Percentiles rank a stretch among this genome's conserved stretches.
phyloP scores from a whole-genome alignment of 164 flowering plant genomes.

The Cinnamomum micranthum region DNA sequence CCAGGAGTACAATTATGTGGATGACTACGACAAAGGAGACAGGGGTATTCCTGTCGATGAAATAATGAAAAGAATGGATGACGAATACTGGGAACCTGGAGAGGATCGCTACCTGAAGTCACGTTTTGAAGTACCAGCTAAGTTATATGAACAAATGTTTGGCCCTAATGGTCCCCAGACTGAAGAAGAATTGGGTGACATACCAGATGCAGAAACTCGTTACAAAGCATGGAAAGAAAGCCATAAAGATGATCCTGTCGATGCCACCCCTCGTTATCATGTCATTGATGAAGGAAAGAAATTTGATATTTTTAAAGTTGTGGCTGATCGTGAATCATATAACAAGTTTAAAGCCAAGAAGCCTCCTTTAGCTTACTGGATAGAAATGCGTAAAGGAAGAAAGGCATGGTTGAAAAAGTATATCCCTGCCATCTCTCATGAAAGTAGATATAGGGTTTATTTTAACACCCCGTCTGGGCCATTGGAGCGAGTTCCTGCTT shows the following conservation, averaged over 20 bases:
- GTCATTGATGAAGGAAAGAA: slow-evolving; percentile 79
- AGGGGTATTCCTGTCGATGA: slow-evolving; percentile 75
- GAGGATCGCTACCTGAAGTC: slow-evolving; percentile 66
- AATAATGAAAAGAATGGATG: slow-evolving; percentile 60
- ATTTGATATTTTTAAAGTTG: slow-evolving; percentile 59
- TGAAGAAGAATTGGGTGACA: slow-evolving; percentile 72
- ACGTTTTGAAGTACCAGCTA: slow-evolving; percentile 66
- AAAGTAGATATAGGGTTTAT: slow-evolving; percentile 89
- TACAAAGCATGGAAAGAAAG: slow-evolving; percentile 80
- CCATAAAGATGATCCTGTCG: slow-evolving; percentile 81
- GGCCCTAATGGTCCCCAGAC: slow-evolving; percentile 98
- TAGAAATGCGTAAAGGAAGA: slow-evolving; percentile 93
- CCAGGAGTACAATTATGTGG: slow-evolving; percentile 88
- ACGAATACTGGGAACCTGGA: slow-evolving; percentile 97
- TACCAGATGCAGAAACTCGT: slow-evolving; percentile 84
- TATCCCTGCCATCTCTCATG: slow-evolving; percentile 78
- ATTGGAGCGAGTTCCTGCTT: slow-evolving; percentile 91
- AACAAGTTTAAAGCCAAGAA: slow-evolving; percentile 63
- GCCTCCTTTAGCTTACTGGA: slow-evolving; percentile 85
- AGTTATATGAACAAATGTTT: slow-evolving; percentile 85
- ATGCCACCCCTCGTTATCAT: slow-evolving; percentile 61
- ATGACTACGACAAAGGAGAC: slow-evolving; percentile 95
- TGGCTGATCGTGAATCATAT: slow-evolving; percentile 56
- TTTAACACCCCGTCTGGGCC: slow-evolving; percentile 92
- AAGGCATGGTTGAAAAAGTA: slow-evolving; percentile 93